Base-by-base conservation (phyloP, 495 filamentous ascomycete species). In the Penicillium taxi region DNA sequence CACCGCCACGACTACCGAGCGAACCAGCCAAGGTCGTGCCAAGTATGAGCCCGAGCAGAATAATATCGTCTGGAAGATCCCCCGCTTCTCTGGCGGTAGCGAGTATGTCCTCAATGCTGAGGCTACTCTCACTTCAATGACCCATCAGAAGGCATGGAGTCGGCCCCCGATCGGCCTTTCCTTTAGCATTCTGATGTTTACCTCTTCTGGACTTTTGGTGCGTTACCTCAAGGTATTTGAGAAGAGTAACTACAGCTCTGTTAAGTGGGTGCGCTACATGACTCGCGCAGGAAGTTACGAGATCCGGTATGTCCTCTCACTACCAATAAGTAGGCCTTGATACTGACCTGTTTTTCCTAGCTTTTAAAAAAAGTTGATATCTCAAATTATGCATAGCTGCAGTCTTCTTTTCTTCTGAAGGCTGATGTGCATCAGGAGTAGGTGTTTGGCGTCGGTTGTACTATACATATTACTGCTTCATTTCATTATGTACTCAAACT, bases 251-350 rank as follows among this genome's bases (percentile, higher is more conserved):
- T 99, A 99, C 56, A 89, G 82, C 39, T 93, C 84, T 48, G 93
- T 99, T 7, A 99, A 99, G 56, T 99, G 93, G 93, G 93, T 99
- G 47, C 68, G 93, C 50, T 99, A 99, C 64, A 99, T 99, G 93
- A 99, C 93, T 19, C 74, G 93, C 31, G 93, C 90, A 12, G 72
- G 72, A 26, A 75, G 72, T 51, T 75, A 75, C 45, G 72, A 75
- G 49, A 73, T 77, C 32, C 62, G 73, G 67, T 77, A 67, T 15
- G 49, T 50, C 14, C 12, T 37, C n/a, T n/a, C n/a, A n/a, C n/a
- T n/a, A n/a, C n/a, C n/a, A n/a, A n/a, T n/a, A n/a, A n/a, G n/a
- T n/a, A n/a, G n/a, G n/a, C n/a, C n/a, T n/a, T n/a, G n/a, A n/a
- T n/a, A n/a, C n/a, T n/a, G n/a, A n/a, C n/a, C n/a, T n/a, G n/a